Conservation (phyloP, 441 rosid genomes). For the Hypseocharis bilobata region DNA sequence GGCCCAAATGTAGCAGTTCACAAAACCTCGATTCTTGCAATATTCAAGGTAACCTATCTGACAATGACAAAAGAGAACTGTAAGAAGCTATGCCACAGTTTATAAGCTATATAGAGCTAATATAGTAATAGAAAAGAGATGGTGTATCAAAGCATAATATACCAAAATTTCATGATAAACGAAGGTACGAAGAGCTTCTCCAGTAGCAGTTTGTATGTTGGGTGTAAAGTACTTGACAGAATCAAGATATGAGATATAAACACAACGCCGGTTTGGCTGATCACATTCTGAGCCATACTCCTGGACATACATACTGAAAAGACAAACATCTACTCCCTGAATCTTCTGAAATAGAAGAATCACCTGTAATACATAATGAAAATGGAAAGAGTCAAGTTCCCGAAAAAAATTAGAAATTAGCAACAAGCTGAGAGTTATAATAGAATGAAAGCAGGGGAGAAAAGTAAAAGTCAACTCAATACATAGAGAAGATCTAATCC, state of each 20-base stretch:
- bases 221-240: slow-evolving; percentile 27
- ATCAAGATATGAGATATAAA: slow-evolving; percentile 47
- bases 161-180: slow-evolving; percentile 10
- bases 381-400: not conserved
- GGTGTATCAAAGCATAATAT: slow-evolving; percentile 8
- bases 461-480: not conserved
- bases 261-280: slow-evolving; percentile 53
- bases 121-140: slow-evolving; percentile 39
- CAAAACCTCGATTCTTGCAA: slow-evolving; percentile 94
- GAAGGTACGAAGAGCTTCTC: slow-evolving; percentile 44
- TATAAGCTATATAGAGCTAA: not conserved
- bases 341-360: slow-evolving; percentile 92
- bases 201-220: slow-evolving; percentile 30
- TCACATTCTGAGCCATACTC: slow-evolving; percentile 70
- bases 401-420: not conserved
- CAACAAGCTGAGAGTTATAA: not conserved
- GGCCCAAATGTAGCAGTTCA: slow-evolving; percentile 99
- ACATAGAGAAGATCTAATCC: no score
- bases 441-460: not conserved
- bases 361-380: slow-evolving; percentile 40
- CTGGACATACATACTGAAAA: slow-evolving; percentile 90
- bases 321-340: slow-evolving; percentile 97
- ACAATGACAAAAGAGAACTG: slow-evolving; percentile 9
- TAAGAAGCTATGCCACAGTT: not conserved
- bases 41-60: slow-evolving; percentile 98